phyloP scores from a whole-genome alignment of 768 basidiomycete genomes.

The Guyanaporus albipodus region DNA sequence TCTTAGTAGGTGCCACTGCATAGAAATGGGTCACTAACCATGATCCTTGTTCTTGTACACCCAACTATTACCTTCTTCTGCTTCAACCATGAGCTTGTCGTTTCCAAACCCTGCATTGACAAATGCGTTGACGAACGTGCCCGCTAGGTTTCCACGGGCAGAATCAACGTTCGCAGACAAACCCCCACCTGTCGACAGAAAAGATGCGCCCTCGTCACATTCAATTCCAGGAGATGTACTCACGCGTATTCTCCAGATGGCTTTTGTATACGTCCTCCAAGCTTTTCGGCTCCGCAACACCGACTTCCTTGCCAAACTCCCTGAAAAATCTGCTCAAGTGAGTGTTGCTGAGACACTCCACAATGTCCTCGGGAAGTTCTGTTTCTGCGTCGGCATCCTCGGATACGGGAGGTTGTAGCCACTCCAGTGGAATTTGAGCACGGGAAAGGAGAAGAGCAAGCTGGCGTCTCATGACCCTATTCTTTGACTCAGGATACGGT shows the following conservation, averaged over 20 bases:
- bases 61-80: constrained; percentile 95
- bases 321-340: constrained; percentile 81
- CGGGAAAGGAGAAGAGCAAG: constrained; percentile 92
- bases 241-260: constrained; percentile 88
- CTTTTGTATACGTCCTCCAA: constrained; percentile 97
- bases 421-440: constrained; percentile 85
- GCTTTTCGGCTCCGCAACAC: constrained; percentile 83
- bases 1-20: constrained; percentile 1
- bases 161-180: constrained; percentile 82
- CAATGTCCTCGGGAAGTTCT: constrained; percentile 74
- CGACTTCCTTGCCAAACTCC: constrained; percentile 91
- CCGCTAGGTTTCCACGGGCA: constrained; percentile 89
- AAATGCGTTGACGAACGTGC: constrained; percentile 98
- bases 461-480: constrained; percentile 87
- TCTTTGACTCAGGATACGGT: not conserved
- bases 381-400: constrained; percentile 53
- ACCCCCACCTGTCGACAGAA: constrained; percentile 46
- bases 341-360: constrained; percentile 83
- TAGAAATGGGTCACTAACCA: constrained; percentile 44
- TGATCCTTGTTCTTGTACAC: constrained; percentile 99
- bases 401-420: constrained; percentile 62
- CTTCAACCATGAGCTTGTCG: constrained; percentile 97
- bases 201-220: not conserved
- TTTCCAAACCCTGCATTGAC: constrained; percentile 99
- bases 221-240: constrained; percentile 18